Evolutionary conservation across 805 yeast species (phyloP), one percentile per base, ranked within the genome.

Genomic region (Saccharomycopsis sp.): DNA sequence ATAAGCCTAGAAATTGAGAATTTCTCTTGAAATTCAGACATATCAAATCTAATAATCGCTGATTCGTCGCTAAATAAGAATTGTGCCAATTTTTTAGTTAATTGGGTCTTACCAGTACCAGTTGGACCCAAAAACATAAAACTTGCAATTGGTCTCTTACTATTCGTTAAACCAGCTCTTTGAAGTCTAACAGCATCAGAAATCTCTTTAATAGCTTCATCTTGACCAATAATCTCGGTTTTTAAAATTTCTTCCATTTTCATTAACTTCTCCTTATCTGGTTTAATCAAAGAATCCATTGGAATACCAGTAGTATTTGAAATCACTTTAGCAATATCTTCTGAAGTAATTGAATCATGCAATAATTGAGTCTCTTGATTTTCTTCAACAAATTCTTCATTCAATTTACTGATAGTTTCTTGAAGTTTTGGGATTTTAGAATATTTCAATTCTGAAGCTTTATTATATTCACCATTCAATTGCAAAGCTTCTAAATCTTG

Each of bases 111-210:
- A 66, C 98, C 98, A 0, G 97, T 90, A 66, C 98, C 98, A 0
- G 98, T 93, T 43, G 98, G 97, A 19, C 98, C 98, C 53, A 93
- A 70, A 64, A 93, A 93, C 83, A 90, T 82, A 63, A 93, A 93
- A 44, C 95, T 84, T 1, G 97, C 97, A 56, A 90, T 89, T 4
- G 98, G 98, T 50, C 97, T 75, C 63, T 85, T 85, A 52, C 88
- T 96, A 61, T 85, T 84, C 7, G 97, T 90, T 48, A 90, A 74
- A 1, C 98, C 98, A 0, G 98, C 98, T 58, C 98, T 76, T 61
- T 93, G 98, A 48, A 90, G 70, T 62, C 97, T 81, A 13, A 90
- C 97, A 1, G 97, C 96, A 62, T 89, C 95, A 0, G 96, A 74
- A 40, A 90, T 82, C 0, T 95, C 84, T 47, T 75, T 73, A 35